Conservation (phyloP, 108 stramenopile genomes). For the Nitzschia inconspicua region DNA sequence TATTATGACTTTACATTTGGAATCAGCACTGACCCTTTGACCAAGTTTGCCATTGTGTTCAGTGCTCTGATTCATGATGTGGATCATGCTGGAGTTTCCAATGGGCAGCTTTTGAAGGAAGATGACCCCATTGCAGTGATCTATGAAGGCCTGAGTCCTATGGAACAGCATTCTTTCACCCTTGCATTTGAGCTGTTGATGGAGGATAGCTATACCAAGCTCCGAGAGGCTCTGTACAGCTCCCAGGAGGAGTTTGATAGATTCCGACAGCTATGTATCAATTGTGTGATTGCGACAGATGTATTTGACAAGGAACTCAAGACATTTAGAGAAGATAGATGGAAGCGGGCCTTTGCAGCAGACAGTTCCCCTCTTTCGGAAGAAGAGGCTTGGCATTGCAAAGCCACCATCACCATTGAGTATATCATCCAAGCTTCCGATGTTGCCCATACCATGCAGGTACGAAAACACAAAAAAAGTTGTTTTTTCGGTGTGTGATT, state of each 20-base stretch:
- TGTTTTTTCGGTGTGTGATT: no score
- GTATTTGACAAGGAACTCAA: slow-evolving; percentile 52
- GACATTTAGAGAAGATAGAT: slow-evolving; percentile 19
- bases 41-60: slow-evolving; percentile 35
- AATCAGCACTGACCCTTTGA: slow-evolving; percentile 29
- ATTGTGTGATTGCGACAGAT: slow-evolving; percentile 54
- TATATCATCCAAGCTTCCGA: slow-evolving; percentile 57
- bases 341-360: slow-evolving; percentile 20
- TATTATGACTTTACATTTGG: slow-evolving; percentile 31
- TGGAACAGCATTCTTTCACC: slow-evolving; percentile 58
- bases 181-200: slow-evolving; percentile 47
- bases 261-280: slow-evolving; percentile 27
- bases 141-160: slow-evolving; percentile 41
- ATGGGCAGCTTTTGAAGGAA: slow-evolving; percentile 47
- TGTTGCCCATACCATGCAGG: slow-evolving; percentile 58
- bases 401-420: slow-evolving; percentile 41
- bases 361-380: neutral
- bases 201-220: slow-evolving; percentile 31
- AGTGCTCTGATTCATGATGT: slow-evolving; percentile 45
- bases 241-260: slow-evolving; percentile 28
- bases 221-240: slow-evolving; percentile 46
- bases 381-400: slow-evolving; percentile 17
- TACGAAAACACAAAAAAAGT: no score
- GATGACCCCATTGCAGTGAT: slow-evolving; percentile 39
- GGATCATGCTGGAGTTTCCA: slow-evolving; percentile 56